Conservation (phyloP, 2,329 filamentous ascomycete species). For the Alternaria arborescens region DNA sequence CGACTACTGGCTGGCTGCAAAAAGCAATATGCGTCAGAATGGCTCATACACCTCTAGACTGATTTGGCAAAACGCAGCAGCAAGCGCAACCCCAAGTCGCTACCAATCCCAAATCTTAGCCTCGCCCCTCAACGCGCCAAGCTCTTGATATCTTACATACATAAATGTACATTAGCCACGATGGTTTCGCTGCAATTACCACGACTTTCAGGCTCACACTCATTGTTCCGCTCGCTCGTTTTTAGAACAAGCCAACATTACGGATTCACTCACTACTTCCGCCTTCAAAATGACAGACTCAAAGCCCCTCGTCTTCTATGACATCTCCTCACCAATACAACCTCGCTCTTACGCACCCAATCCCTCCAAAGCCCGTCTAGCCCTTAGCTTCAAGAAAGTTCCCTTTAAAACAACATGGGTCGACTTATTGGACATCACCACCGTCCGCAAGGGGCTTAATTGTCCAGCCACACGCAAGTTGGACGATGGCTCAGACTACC, state of each 20-base stretch:
- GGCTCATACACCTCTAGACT: neutral
- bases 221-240: neutral
- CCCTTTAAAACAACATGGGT: slow-evolving; percentile 64
- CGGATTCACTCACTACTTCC: fast-evolving
- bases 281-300: slow-evolving; percentile 33
- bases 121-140: neutral
- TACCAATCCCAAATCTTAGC: neutral
- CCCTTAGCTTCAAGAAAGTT: slow-evolving; percentile 60
- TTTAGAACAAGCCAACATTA: neutral
- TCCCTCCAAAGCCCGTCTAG: slow-evolving; percentile 61
- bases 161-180: neutral
- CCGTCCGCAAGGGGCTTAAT: slow-evolving; percentile 58
- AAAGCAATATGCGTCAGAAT: neutral
- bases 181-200: neutral
- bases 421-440: slow-evolving; percentile 57
- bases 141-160: neutral
- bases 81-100: neutral
- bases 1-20: neutral
- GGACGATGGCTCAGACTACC: slow-evolving; percentile 65
- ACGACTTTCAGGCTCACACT: neutral
- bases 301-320: slow-evolving; percentile 55
- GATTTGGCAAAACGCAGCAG: neutral
- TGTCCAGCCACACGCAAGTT: slow-evolving; percentile 63
- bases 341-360: slow-evolving; percentile 58
- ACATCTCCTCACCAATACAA: slow-evolving; percentile 55